Base-by-base conservation (phyloP, 169 alveolate genomes). In the Plasmodium gallinaceum region DNA sequence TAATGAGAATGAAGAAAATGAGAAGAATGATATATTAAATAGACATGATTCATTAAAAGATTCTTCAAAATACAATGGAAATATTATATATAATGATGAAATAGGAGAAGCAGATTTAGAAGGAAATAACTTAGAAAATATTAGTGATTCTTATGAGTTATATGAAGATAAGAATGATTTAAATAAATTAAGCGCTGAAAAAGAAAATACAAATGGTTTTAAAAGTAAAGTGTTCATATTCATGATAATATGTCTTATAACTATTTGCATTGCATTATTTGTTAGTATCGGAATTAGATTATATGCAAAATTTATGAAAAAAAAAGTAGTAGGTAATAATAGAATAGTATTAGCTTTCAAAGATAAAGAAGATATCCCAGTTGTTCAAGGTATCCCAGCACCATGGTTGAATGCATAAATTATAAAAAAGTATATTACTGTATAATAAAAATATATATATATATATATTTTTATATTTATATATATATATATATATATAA, bases 291-390 rank as follows among this genome's bases (percentile, higher is more conserved):
- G 42, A 24, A 20, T 60, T 5, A 60, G 39, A 24, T 20, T 60
- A 24, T 60, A 60, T 9, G 39, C 69, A 6, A 20, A 20, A 20
- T 20, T 60, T 60, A 10, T 60, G 69, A 60, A 60, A 60, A 60
- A 24, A 60, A 60, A 60, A 60, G 22, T 7, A 5, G 43, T 12
- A 8, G 68, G 18, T 18, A 60, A 24, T 7, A 8, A 60, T 24
- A 26, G 39, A 20, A 32, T 60, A 7, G 69, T 60, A 20, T 18
- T 60, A 20, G 16, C 39, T 2, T 60, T 60, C 39, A 60, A 60
- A 9, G 69, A 60, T 60, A 60, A n/a, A 20, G 69, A 60, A 24
- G 69, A 60, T 1, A 60, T 60, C 7, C 69, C 69, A 10, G 69
- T 60, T 20, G 69, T 60, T 60, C 39, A 20, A 4, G 69, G 69